Evolutionary conservation across 2,329 filamentous ascomycete genomes (phyloP).

Genomic region (Hypomyces rosellus): DNA sequence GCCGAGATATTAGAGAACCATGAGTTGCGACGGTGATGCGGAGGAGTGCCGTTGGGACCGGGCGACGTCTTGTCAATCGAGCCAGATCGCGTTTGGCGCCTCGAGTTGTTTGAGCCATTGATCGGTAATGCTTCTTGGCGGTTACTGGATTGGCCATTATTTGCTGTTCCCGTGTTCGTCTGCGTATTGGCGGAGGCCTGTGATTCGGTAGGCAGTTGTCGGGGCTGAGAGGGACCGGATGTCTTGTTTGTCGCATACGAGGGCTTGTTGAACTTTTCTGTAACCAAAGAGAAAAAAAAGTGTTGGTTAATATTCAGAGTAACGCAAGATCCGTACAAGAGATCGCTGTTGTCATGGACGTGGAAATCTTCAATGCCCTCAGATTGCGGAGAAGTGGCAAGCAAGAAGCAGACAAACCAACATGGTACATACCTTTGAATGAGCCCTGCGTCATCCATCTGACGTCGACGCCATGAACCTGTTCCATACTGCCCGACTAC

Average conservation of each 20-base stretch:
- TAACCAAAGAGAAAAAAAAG: no score
- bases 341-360: not conserved
- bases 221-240: slow-evolving; percentile 24
- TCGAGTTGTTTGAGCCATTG: slow-evolving; percentile 19
- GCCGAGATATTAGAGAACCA: slow-evolving; percentile 94
- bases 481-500: slow-evolving; percentile 57
- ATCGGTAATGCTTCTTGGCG: slow-evolving; percentile 16
- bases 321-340: not conserved
- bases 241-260: slow-evolving; percentile 22
- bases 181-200: slow-evolving; percentile 21
- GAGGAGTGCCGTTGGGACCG: slow-evolving; percentile 26
- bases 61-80: slow-evolving; percentile 28
- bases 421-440: slow-evolving; percentile 60
- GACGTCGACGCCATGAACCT: slow-evolving; percentile 76
- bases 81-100: slow-evolving; percentile 26
- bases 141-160: slow-evolving; percentile 16
- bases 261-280: slow-evolving; percentile 27
- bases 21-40: slow-evolving; percentile 59
- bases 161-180: slow-evolving; percentile 19
- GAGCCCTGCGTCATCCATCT: slow-evolving; percentile 82
- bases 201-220: slow-evolving; percentile 25
- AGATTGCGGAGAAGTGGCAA: not conserved
- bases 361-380: not conserved
- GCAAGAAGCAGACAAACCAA: slow-evolving; percentile 3
- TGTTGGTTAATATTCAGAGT: no score